phyloP scores from a whole-genome alignment of 2,329 filamentous ascomycete genomes.

The Fusarium dlaminii region DNA sequence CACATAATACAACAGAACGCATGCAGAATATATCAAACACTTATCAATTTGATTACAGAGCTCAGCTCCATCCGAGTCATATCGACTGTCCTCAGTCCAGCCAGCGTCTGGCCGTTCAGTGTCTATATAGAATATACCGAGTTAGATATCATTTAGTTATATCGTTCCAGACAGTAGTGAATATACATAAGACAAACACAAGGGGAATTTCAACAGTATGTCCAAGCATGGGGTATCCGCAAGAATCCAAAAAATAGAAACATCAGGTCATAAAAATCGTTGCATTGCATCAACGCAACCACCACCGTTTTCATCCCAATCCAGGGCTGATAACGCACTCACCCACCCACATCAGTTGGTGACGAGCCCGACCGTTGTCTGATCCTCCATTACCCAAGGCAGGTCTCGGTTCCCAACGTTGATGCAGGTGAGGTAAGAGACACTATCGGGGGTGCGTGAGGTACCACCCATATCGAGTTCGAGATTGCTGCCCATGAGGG shows the following conservation, averaged over 20 bases:
- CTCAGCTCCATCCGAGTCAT: constrained; percentile 20
- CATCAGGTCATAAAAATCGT: constrained; percentile 39
- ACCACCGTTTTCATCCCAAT: constrained; percentile 10
- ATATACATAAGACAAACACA: constrained; percentile 27
- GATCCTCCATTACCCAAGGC: constrained; percentile 58
- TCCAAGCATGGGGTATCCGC: constrained; percentile 40
- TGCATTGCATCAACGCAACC: constrained; percentile 32
- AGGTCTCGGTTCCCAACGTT: constrained; percentile 59
- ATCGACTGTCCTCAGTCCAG: constrained; percentile 8
- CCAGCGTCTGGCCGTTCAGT: constrained; percentile 4
- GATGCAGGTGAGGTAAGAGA: constrained; percentile 63
- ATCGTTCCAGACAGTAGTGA: constrained; percentile 16
- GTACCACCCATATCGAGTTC: constrained; percentile 74
- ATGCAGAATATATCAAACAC: neutral
- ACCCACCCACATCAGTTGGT: constrained; percentile 8
- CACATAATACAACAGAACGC: neutral
- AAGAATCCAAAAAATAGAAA: constrained; percentile 28
- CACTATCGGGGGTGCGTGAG: constrained; percentile 53
- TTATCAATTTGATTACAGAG: constrained; percentile 19
- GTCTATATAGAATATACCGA: constrained; percentile 23
- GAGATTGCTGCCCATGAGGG: constrained; percentile 85
- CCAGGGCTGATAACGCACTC: neutral
- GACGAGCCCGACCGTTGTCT: constrained; percentile 23
- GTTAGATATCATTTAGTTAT: constrained; percentile 1
- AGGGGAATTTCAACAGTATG: constrained; percentile 29